Base-by-base conservation (phyloP, 2,329 filamentous ascomycete species). In the Pestalotiopsis sp. region DNA sequence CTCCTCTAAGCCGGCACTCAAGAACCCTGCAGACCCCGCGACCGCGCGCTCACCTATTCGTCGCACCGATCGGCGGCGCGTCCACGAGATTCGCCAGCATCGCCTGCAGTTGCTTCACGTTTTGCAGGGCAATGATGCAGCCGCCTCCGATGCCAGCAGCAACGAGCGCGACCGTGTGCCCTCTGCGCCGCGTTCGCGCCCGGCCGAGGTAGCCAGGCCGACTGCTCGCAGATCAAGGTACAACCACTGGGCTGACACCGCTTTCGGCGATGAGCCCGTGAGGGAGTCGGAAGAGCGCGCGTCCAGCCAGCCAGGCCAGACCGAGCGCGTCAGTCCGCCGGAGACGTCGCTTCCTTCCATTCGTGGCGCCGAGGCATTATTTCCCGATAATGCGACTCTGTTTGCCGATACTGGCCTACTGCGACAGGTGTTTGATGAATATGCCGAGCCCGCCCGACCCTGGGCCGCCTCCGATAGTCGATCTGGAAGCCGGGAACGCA, bases 11-110 rank as follows among this genome's bases (percentile, higher is more conserved):
- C 66, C 78, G 41, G 71, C 78, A 31, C 72, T 74, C 49, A 83
- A 78, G 69, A 70, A 71, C 57, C 69, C 74, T 12, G 41, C 71
- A 31, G 71, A 74, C 56, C 69, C 75, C 4, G 70, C 75, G 41
- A 72, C 73, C 52, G 72, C 77, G 59, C 82, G 82, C 63, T 81
- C 83, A 12, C 74, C 79, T n/a, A 84, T 84, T 52, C 80, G 83
- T 63, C 82, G 81, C 67, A 65, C 72, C 25, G 69, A 72, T 6
- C 70, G 71, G 23, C 75, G 73, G 67, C 65, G 72, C 23, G 70
- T 79, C 31, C 74, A 76, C 27, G 80, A 82, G 38, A 75, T 76
- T 6, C 75, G 78, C 13, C 75, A 77, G 49, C 74, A 76, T 6
- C 76, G 77, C 17, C 72, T 78, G 61, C 77, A 78, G 70, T 67